Base-by-base conservation (phyloP, 2,329 filamentous ascomycete genomes). In the Neofusicoccum umdonicola region DNA sequence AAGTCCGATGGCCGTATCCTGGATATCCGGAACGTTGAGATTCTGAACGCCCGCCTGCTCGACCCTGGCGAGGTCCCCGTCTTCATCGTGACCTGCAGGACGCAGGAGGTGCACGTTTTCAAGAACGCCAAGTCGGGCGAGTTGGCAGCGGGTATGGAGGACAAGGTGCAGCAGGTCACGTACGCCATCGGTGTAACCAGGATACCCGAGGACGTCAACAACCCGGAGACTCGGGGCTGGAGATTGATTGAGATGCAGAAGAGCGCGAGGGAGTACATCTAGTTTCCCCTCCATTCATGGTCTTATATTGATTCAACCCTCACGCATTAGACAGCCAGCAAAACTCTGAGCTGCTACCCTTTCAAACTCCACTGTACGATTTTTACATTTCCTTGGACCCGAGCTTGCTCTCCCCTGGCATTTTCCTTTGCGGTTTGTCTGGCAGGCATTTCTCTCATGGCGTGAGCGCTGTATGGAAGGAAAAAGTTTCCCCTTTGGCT, bases 201-300 rank as follows among this genome's bases (percentile, higher is more conserved):
- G 69, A 88, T 96, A 66, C 89, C 95, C 2, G 95, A 99, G 76
- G 95, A 99, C 71, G 94, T 98, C 70, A 94, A 89, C 83, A 98
- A 99, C 78, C 91, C 93, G 1, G 95, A 99, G 82, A 99, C 95
- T 11, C 87, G 93, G 74, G 95, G 95, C 37, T 99, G 95, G 95
- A 89, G 94, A 73, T 83, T 99, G 78, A 98, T 99, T 75, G 95
- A 99, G 82, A 88, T 99, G 83, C 95, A 99, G 80, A 99, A 99
- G 88, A 96, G 92, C 78, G 94, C 91, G 64, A 88, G 95, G 73
- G 95, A 99, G 81, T 98, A 90, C 72, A 88, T 90, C 69, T 91
- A 82, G 56, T 15, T 15, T 39, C 13, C 5, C 6, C 19, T 15
- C 15, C 15, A 31, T 31, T 31, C 27, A 31, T 31, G 27, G 27